Evolutionary conservation across 208 protist species (phyloP).

Genomic region (Herpetomonas tarakana): DNA sequence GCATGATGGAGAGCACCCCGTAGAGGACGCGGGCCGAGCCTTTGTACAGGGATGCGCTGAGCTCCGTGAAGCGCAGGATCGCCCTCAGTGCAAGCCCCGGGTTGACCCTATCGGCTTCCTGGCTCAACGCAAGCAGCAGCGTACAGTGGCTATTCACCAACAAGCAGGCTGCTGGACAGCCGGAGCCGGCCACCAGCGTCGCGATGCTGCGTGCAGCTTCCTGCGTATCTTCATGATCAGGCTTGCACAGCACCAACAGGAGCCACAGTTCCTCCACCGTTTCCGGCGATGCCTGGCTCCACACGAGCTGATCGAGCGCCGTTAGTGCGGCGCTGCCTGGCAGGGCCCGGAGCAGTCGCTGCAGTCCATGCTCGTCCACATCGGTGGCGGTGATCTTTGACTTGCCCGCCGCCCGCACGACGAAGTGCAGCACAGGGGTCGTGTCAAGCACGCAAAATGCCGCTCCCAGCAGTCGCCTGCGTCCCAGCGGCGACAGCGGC

Average conservation of each 20-base stretch:
- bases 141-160: too few relatives aligned
- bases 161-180: too few relatives aligned
- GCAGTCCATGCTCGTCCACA: constrained; percentile 63
- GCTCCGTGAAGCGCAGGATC: not conserved
- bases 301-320: not conserved
- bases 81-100: not conserved
- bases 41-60: not conserved
- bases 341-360: constrained; percentile 62
- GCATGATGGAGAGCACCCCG: not conserved
- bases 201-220: not conserved
- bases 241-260: not conserved
- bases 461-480: constrained; percentile 42
- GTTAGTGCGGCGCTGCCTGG: constrained; percentile 13
- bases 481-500: not conserved
- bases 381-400: constrained; percentile 34
- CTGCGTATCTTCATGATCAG: not conserved
- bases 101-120: too few relatives aligned
- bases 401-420: constrained; percentile 32
- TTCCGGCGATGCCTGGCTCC: constrained; percentile 7
- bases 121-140: too few relatives aligned
- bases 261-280: constrained; percentile 23
- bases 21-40: not conserved
- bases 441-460: constrained; percentile 53
- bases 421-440: constrained; percentile 29
- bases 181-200: too few relatives aligned